A percentile compares a stretch with the other conserved stretches of the same genome.
Evolutionary conservation across 78 protist species (phyloP).

Genomic region (Bigelowiella natans): DNA sequence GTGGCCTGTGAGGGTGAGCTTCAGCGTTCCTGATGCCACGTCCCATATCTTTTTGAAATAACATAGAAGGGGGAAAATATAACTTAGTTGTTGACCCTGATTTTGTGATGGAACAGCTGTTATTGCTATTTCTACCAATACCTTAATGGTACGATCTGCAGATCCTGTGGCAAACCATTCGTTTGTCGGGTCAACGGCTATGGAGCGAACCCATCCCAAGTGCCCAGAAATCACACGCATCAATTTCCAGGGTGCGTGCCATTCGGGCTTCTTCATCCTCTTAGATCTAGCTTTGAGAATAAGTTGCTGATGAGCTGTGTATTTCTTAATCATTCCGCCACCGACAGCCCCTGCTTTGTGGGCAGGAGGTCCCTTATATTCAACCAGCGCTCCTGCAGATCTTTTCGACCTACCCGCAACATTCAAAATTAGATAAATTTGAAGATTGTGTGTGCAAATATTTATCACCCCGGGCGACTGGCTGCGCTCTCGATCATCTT

Average conservation of each 20-base stretch:
- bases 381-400: not conserved
- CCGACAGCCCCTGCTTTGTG: not conserved
- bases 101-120: too few species aligned
- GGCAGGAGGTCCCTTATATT: not conserved
- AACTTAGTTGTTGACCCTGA: too few species aligned
- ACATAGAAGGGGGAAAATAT: too few species aligned
- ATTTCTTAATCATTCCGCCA: not conserved
- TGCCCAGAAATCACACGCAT: not conserved
- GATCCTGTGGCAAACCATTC: constrained; percentile 93
- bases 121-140: too few species aligned
- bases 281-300: not conserved
- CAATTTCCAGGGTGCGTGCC: constrained; percentile 6
- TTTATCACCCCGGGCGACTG: too few species aligned
- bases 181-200: constrained; percentile 87
- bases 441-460: too few species aligned
- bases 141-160: constrained; percentile 86
- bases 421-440: too few species aligned
- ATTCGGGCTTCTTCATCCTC: not conserved
- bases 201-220: constrained; percentile 56
- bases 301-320: not conserved
- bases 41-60: constrained; percentile 78
- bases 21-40: constrained; percentile 75
- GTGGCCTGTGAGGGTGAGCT: constrained; percentile 91
- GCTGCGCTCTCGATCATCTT: too few species aligned
- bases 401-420: not conserved